A percentile compares a stretch with the other conserved stretches of the same genome.
These are phyloP conservation scores for Euryodendron excelsum DNA, from an alignment of 148 eudicot genomes.

Conservation along the genomic window DNA sequence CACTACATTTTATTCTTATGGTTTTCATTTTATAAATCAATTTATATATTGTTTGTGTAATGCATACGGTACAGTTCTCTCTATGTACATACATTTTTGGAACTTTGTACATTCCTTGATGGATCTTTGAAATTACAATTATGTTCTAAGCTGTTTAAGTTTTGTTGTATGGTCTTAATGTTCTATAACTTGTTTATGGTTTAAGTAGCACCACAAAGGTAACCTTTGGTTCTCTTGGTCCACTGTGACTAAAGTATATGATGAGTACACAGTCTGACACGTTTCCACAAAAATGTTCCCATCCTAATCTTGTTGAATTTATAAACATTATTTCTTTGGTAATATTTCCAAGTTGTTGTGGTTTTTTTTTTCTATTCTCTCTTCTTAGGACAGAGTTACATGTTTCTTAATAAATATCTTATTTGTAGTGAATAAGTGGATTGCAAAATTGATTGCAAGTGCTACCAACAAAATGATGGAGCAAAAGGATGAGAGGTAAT, in stretches of 20 bases:
- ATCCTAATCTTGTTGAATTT: background rate
- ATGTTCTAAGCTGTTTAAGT: background rate
- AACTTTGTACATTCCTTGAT: background rate
- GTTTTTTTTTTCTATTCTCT: background rate
- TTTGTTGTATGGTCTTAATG: background rate
- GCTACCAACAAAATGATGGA: slow-evolving; percentile 93
- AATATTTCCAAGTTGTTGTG: background rate
- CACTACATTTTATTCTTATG: background rate
- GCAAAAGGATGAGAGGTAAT: slow-evolving; percentile 92
- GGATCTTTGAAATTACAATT: background rate
- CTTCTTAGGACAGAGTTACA: background rate
- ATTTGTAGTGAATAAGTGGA: slow-evolving; percentile 86
- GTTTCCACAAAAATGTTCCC: background rate
- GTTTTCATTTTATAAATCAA: background rate
- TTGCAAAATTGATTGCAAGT: slow-evolving; percentile 71
- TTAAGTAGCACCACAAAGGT: background rate
- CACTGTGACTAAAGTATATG: background rate
- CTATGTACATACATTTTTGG: background rate
- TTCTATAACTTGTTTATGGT: background rate
- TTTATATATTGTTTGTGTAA: background rate
- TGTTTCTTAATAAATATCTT: background rate
- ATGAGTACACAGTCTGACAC: background rate
- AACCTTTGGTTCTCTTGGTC: background rate
- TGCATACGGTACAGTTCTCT: background rate
- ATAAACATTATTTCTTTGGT: background rate